Evolutionary conservation across 495 filamentous ascomycete genomes (phyloP).

Genomic region (Pyrenula aspistea): DNA sequence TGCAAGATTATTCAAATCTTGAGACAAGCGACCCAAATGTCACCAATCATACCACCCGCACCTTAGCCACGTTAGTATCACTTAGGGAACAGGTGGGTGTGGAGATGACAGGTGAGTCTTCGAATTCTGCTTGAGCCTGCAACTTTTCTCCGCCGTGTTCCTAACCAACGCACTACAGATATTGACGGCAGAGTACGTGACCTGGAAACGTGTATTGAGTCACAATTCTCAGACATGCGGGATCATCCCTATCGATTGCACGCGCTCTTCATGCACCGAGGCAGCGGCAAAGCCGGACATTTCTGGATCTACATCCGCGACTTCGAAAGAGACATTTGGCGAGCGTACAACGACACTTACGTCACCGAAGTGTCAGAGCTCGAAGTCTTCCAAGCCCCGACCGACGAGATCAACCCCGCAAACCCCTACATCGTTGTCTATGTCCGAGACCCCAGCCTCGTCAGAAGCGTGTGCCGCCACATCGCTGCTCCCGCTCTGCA

Average conservation of each 20-base stretch:
- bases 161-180: neutral
- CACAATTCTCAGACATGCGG: conserved; percentile 47
- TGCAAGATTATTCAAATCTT: neutral
- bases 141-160: too few species aligned
- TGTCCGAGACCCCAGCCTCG: conserved; percentile 51
- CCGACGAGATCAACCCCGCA: conserved; percentile 32
- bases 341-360: conserved; percentile 82
- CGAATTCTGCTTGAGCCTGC: too few species aligned
- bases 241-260: conserved; percentile 70
- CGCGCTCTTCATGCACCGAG: conserved; percentile 85
- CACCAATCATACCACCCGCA: neutral
- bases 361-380: conserved; percentile 57
- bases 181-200: conserved; percentile 31
- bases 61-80: neutral
- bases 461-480: conserved; percentile 45
- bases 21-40: neutral
- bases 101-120: conserved; percentile 1
- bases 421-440: conserved; percentile 90
- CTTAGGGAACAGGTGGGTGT: neutral
- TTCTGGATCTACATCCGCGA: conserved; percentile 98
- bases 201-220: conserved; percentile 38
- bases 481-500: conserved; percentile 7
- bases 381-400: conserved; percentile 42
- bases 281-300: conserved; percentile 60
- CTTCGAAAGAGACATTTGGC: conserved; percentile 69